Base-by-base conservation (phyloP, 352 stramenopile species). In the Phytophthora sojae region DNA sequence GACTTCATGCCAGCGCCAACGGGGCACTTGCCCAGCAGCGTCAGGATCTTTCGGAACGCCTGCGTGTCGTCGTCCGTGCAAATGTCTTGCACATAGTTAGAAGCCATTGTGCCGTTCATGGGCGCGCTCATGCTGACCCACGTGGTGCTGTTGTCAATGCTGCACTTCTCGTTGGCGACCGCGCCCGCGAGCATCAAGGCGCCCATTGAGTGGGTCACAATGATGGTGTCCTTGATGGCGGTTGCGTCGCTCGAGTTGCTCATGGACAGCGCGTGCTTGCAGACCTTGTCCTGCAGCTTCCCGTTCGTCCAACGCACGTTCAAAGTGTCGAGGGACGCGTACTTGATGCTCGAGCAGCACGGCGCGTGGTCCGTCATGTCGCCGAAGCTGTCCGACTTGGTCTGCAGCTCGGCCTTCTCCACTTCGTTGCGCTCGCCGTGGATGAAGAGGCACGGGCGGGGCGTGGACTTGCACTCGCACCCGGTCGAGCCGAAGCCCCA, bases 91-190 rank as follows among this genome's bases (percentile, higher is more conserved):
- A 79, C 57, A 17, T 79, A 79, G 59, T 85, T 81, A 0, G 77
- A 85, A 0, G 67, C 67, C 77, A 88, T 85, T 9, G 69, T 84
- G 52, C 80, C 80, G 8, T 73, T 77, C 64, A 88, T 78, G 1
- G 80, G 77, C 2, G 71, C 80, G 15, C 77, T 85, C 67, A 88
- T 75, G 11, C 71, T 77, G n/a, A 88, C 58, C 80, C 80, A 88
- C 30, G 69, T 59, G 4, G 80, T 77, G 42, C 67, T 75, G 17
- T 64, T 84, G 25, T 69, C 72, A 1, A 91, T 67, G 45, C 62
- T 73, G 70, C 85, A 92, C 67, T 82, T 77, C 26, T 77, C 69
- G 21, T 77, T 81, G 19, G 81, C 81, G 14, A 90, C 47, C 0
- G 76, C 80, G 8, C 76, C 71, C 2, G 62, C 76, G 29, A 84